Evolutionary conservation across 352 stramenopile species (phyloP).

Genomic region (Globisporangium echinulatum): DNA sequence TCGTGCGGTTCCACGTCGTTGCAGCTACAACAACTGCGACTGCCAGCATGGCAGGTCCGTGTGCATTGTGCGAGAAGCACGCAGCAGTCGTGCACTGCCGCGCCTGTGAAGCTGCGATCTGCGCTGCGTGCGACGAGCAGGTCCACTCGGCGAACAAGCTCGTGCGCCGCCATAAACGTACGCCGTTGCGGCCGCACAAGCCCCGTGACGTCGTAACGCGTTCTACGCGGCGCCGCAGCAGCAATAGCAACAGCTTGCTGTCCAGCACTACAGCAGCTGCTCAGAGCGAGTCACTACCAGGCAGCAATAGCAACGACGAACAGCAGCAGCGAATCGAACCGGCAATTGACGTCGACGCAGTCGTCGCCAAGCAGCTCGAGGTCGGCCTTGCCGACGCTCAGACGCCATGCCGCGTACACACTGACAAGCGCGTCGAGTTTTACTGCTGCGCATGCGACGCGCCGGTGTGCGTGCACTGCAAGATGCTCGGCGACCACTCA

Average conservation of each 20-base stretch:
- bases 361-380: constrained; percentile 46
- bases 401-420: constrained; percentile 32
- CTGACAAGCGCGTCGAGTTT: constrained; percentile 64
- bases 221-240: constrained; percentile 29
- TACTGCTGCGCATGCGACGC: constrained; percentile 58
- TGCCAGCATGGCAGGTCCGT: constrained; percentile 19
- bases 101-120: constrained; percentile 66
- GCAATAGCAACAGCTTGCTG: no score
- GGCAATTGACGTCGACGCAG: constrained; percentile 17
- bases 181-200: constrained; percentile 13
- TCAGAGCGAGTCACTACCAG: no score
- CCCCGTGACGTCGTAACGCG: background rate
- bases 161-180: constrained; percentile 58
- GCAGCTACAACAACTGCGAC: constrained; percentile 20
- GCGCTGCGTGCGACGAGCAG: constrained; percentile 51
- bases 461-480: constrained; percentile 72
- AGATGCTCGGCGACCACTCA: constrained; percentile 78
- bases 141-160: constrained; percentile 82
- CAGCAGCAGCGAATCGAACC: background rate
- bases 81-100: constrained; percentile 43
- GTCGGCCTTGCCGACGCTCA: constrained; percentile 26
- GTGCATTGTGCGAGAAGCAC: constrained; percentile 60
- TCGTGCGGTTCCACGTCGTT: constrained; percentile 48
- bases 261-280: no score
- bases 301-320: background rate